Base-by-base conservation (phyloP, 306 rosid species). In the Cicer yamashitae region DNA sequence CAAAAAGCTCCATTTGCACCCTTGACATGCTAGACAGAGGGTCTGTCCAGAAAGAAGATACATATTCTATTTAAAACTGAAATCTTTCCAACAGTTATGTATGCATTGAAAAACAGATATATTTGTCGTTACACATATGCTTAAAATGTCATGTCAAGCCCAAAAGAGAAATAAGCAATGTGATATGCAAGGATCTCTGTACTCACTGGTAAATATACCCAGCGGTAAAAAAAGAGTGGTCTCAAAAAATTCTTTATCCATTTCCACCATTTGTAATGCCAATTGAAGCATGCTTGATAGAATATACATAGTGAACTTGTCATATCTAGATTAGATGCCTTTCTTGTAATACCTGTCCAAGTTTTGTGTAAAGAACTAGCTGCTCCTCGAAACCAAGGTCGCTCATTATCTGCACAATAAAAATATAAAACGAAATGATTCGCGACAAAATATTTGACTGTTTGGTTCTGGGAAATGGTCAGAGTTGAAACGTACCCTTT, bases 311-410 rank as follows among this genome's bases (percentile, higher is more conserved):
- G n/a, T 51, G 60, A 80, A 60, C 58, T 60, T 46, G 71, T 81
- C 81, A 80, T 51, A 77, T 14, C 48, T 43, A 51, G 58, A 82
- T 77, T 4, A 84, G 47, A 62, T 68, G 75, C 78, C 89, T 81
- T 64, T 87, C 87, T 71, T 81, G 90, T 79, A 96, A 80, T 54
- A 86, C 86, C 75, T 87, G 80, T 30, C 93, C 90, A 3, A 96
- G 86, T 84, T 83, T 92, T 57, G 58, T 62, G 71, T 80, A 90
- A 9, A 96, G 96, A 84, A 77, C 62, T 77, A 64, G 89, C 82
- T 91, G 99, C 86, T 96, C 96, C 82, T 90, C 88, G n/a, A 86
- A 74, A 10, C 85, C 87, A 75, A 96, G 98, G 82, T 87, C 88
- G 83, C 91, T 86, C 85, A 78, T 46, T 76, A 96, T 87, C 99